A percentile compares a stretch with the other conserved stretches of the same genome.
These are phyloP conservation scores for Polygonum maritimum DNA, from an alignment of 148 eudicot species.

Conservation along the genomic window DNA sequence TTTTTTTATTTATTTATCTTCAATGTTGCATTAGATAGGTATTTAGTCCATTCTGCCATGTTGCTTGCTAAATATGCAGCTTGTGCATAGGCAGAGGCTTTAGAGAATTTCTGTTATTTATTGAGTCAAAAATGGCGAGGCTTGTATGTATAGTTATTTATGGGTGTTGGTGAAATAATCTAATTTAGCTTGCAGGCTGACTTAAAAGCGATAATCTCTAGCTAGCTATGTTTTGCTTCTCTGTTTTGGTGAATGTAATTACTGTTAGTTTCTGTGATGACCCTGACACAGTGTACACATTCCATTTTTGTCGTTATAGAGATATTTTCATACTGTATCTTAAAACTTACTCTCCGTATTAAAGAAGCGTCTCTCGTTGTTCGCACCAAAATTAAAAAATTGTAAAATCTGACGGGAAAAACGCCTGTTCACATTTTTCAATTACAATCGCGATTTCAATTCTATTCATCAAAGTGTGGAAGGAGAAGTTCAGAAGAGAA, in stretches of 20 bases:
- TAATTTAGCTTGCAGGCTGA: background rate
- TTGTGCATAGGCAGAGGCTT: background rate
- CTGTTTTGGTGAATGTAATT: background rate
- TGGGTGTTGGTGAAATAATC: slow-evolving; percentile 4
- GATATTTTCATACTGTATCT: no score
- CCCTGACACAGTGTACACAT: no score
- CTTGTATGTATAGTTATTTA: background rate
- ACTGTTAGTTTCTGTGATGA: background rate
- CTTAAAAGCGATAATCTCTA: background rate
- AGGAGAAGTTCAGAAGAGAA: no score
- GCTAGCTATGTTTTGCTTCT: background rate
- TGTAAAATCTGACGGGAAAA: no score
- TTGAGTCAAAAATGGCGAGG: background rate
- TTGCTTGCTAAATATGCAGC: background rate
- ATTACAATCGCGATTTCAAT: no score
- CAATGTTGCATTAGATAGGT: background rate
- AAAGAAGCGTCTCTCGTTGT: no score
- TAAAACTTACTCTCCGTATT: no score
- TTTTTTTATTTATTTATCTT: background rate
- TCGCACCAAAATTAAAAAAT: no score
- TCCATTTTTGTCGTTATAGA: no score
- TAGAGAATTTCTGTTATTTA: background rate
- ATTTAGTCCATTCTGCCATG: background rate
- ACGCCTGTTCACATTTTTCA: no score
- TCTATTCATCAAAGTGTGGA: no score